Evolutionary conservation across 306 rosid species (phyloP).

Genomic region (Quercus robur): DNA sequence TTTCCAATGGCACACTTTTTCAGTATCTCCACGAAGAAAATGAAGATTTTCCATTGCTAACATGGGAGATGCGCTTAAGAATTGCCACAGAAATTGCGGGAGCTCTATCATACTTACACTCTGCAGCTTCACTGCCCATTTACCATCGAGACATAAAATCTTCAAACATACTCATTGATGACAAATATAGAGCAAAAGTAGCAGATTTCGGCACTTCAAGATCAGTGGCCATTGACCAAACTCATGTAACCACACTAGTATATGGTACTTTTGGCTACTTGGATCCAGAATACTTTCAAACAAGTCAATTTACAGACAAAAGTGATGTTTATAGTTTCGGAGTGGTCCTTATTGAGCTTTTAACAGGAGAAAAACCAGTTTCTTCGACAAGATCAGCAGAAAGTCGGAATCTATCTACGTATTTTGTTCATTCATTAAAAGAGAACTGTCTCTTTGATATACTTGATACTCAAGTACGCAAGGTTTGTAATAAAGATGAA

Average conservation of each 20-base stretch:
- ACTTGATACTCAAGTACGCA: too few relatives aligned
- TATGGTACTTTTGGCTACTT: constrained; percentile 8
- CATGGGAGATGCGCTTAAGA: too few relatives aligned
- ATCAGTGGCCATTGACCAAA: too few relatives aligned
- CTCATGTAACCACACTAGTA: too few relatives aligned
- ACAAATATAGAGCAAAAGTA: constrained; percentile 1
- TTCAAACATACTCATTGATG: constrained; percentile 26
- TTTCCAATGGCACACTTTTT: constrained; percentile 25
- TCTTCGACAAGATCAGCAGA: not conserved
- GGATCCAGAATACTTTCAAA: constrained; percentile 26
- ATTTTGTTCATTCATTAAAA: too few relatives aligned
- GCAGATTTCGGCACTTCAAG: too few relatives aligned
- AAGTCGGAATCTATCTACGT: too few relatives aligned
- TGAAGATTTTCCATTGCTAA: constrained; percentile 22
- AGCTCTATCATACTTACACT: constrained; percentile 28
- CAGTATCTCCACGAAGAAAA: constrained; percentile 18
- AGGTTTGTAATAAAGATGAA: too few relatives aligned
- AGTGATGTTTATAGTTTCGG: too few relatives aligned
- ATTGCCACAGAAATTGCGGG: constrained; percentile 19
- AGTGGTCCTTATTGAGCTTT: constrained; percentile 16
- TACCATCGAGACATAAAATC: constrained; percentile 37
- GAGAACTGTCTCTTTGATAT: too few relatives aligned
- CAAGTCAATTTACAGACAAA: not conserved
- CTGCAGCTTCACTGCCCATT: constrained; percentile 26
- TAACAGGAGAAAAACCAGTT: constrained; percentile 25